Conservation (phyloP, 2,329 filamentous ascomycete species). For the Eurotiales sp. region DNA sequence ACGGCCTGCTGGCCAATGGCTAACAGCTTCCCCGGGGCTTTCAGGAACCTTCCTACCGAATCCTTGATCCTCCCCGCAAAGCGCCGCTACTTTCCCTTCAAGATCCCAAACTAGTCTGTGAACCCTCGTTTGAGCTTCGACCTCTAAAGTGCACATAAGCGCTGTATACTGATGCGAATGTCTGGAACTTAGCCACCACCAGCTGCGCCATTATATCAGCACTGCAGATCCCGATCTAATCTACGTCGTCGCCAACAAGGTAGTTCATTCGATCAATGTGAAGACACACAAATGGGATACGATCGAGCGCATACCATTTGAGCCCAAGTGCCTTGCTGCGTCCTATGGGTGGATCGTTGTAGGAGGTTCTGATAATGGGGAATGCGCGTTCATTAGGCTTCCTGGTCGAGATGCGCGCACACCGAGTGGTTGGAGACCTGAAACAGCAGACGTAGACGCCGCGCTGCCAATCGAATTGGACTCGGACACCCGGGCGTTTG, state of each 20-base stretch:
- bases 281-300: slow-evolving; percentile 67
- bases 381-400: slow-evolving; percentile 76
- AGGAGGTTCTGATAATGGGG: slow-evolving; percentile 76
- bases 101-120: slow-evolving; percentile 62
- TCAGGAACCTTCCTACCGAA: slow-evolving; percentile 64
- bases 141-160: slow-evolving; percentile 3
- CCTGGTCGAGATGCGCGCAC: slow-evolving; percentile 23
- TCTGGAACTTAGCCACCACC: slow-evolving; percentile 34
- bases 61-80: slow-evolving; percentile 58
- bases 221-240: slow-evolving; percentile 71
- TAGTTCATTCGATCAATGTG: slow-evolving; percentile 71
- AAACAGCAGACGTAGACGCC: slow-evolving; percentile 51
- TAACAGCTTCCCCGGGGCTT: slow-evolving; percentile 14
- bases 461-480: slow-evolving; percentile 53
- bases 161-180: slow-evolving; percentile 14
- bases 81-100: slow-evolving; percentile 65
- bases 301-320: slow-evolving; percentile 66
- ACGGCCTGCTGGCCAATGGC: background rate
- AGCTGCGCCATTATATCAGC: slow-evolving; percentile 82
- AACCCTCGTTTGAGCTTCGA: slow-evolving; percentile 1
- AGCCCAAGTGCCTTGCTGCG: slow-evolving; percentile 81
- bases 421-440: slow-evolving; percentile 27
- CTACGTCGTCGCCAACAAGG: slow-evolving; percentile 76
- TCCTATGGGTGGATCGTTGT: slow-evolving; percentile 85
- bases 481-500: slow-evolving; percentile 21